Conservation (phyloP, 2,329 filamentous ascomycete species). For the Penicillium griseofulvum region DNA sequence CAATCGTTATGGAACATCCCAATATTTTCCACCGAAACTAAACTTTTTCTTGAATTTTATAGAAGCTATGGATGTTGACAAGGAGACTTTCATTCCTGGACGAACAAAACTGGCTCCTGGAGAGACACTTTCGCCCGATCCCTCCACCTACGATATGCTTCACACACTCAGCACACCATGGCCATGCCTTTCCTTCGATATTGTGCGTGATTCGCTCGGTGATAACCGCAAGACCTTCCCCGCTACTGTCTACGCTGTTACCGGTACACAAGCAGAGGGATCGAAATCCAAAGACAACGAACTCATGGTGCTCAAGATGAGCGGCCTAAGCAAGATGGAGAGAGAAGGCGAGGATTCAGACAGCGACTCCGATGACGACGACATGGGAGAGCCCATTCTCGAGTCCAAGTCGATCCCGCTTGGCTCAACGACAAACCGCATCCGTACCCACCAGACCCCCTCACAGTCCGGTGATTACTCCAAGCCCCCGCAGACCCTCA, state of each 20-base stretch:
- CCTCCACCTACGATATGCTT: conserved; percentile 96
- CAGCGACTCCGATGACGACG: conserved; percentile 68
- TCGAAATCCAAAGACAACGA: conserved; percentile 79
- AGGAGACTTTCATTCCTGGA: conserved; percentile 92
- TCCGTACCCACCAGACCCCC: conserved; percentile 79
- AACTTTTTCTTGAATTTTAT: conserved; percentile 9
- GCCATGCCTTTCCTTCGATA: conserved; percentile 96
- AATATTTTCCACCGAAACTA: background rate
- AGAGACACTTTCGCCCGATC: conserved; percentile 85
- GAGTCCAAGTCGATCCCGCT: conserved; percentile 89
- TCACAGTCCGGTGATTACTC: conserved; percentile 62
- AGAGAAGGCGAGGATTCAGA: conserved; percentile 66
- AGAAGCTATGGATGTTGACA: conserved; percentile 89
- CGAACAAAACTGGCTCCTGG: conserved; percentile 86
- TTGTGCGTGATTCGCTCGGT: conserved; percentile 80
- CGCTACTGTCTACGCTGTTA: conserved; percentile 89
- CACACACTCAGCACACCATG: conserved; percentile 91
- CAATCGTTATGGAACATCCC: background rate
- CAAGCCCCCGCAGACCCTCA: conserved; percentile 74
- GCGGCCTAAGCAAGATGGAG: conserved; percentile 84
- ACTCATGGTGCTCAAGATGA: conserved; percentile 94
- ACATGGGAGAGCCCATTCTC: conserved; percentile 80
- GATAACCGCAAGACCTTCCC: conserved; percentile 91
- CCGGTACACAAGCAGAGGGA: conserved; percentile 86
- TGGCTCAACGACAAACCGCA: conserved; percentile 85